phyloP scores from a whole-genome alignment of 805 yeast genomes.

The Suhomyces sp. region DNA sequence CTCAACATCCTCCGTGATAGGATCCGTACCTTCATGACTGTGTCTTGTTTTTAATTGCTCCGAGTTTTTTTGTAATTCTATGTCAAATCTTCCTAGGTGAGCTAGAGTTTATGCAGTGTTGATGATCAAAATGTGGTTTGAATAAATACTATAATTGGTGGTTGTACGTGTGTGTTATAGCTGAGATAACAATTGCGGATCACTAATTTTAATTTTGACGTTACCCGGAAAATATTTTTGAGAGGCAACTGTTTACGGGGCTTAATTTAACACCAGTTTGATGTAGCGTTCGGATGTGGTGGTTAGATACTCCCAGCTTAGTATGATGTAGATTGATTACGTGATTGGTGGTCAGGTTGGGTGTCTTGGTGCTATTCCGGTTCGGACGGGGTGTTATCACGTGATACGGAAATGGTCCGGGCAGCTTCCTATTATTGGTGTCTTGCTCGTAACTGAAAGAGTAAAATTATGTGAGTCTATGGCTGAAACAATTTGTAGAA shows the following conservation, averaged over 20 bases:
- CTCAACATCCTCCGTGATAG: neutral
- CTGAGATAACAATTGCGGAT: neutral
- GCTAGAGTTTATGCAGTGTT: neutral
- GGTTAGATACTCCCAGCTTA: neutral
- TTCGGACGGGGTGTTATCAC: neutral
- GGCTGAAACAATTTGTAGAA: neutral
- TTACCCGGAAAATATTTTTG: conserved; percentile 1
- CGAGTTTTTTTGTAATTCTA: neutral
- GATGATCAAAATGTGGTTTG: neutral
- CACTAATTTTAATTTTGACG: neutral
- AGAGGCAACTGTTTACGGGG: neutral
- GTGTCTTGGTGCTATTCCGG: neutral
- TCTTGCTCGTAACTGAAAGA: too few relatives aligned
- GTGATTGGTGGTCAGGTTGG: neutral
- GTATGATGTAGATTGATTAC: neutral
- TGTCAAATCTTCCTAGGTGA: neutral
- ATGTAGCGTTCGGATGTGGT: neutral
- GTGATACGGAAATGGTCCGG: neutral
- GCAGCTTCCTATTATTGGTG: neutral
- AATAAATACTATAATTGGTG: neutral
- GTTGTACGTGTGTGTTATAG: neutral
- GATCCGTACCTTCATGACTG: neutral
- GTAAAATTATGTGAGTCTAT: neutral
- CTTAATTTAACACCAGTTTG: neutral
- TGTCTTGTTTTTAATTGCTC: neutral